These are phyloP conservation scores for Candida tropicalis DNA, from an alignment of 1,139 yeast genomes.

Conservation along the genomic window DNA sequence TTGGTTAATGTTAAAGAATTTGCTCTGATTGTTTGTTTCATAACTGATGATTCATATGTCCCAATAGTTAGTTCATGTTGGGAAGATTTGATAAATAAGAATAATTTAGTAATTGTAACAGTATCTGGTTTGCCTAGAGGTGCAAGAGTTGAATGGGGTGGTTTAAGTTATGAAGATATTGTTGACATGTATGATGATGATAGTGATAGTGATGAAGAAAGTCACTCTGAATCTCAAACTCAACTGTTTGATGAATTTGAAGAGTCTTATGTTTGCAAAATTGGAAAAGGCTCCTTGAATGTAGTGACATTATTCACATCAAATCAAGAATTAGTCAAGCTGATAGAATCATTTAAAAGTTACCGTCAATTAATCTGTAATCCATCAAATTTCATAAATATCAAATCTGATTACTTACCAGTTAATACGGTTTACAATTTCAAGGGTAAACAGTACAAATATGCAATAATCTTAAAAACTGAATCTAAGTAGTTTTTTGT, in stretches of 20 bases:
- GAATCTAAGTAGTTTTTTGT: constrained; percentile 14
- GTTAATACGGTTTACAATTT: constrained; percentile 25
- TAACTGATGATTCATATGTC: constrained; percentile 37
- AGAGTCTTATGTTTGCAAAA: constrained; percentile 9
- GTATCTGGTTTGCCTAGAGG: constrained; percentile 67
- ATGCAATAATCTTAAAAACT: constrained; percentile 24
- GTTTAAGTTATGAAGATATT: constrained; percentile 47
- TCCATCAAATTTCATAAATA: constrained; percentile 4
- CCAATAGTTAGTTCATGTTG: constrained; percentile 23
- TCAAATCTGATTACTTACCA: constrained; percentile 27
- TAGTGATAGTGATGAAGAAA: constrained; percentile 25
- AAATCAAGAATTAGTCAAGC: constrained; percentile 15
- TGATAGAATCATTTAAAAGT: neutral
- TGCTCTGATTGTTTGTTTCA: constrained; percentile 56
- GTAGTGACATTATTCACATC: constrained; percentile 23
- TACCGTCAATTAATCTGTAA: constrained; percentile 15
- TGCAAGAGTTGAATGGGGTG: constrained; percentile 82
- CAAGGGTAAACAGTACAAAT: constrained; percentile 23
- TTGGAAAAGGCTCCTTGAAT: constrained; percentile 16
- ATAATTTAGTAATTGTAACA: constrained; percentile 52
- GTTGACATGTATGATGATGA: constrained; percentile 44
- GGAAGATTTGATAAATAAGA: constrained; percentile 24
- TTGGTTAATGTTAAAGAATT: constrained; percentile 51
- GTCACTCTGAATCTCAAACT: neutral
- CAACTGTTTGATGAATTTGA: constrained; percentile 14